These are phyloP conservation scores for Eutypa lata DNA, from an alignment of 2,329 filamentous ascomycete genomes.

Conservation along the genomic window DNA sequence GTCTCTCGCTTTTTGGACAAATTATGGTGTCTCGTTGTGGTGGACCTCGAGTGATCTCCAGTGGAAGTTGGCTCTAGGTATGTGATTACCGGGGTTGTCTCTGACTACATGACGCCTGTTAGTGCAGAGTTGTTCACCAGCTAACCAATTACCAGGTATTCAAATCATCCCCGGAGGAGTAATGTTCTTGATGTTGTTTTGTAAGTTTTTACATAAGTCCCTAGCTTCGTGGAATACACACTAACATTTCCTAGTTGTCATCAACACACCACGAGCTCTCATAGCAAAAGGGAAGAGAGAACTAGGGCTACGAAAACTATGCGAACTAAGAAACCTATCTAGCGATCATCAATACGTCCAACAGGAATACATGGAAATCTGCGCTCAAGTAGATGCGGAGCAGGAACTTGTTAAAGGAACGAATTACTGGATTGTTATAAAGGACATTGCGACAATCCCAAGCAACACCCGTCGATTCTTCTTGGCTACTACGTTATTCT, in stretches of 20 bases:
- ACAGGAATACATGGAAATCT: conserved; percentile 35
- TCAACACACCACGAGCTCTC: conserved; percentile 32
- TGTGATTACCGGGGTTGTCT: background rate
- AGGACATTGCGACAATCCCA: conserved; percentile 26
- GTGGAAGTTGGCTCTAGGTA: conserved; percentile 28
- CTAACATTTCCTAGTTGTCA: conserved; percentile 18
- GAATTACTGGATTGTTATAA: conserved; percentile 32
- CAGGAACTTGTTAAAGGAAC: conserved; percentile 13
- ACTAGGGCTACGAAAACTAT: conserved; percentile 32
- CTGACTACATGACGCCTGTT: background rate
- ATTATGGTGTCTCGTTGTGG: conserved; percentile 20
- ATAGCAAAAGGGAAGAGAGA: conserved; percentile 34
- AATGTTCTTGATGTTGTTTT: conserved; percentile 32
- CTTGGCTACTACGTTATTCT: conserved; percentile 31
- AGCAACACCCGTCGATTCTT: conserved; percentile 32
- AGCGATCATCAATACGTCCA: conserved; percentile 35
- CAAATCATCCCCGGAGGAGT: conserved; percentile 36
- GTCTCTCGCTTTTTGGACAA: conserved; percentile 19
- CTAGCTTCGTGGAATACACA: background rate
- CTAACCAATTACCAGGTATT: conserved; percentile 23
- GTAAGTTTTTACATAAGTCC: conserved; percentile 7
- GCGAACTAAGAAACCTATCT: conserved; percentile 35
- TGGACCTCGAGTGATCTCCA: conserved; percentile 23
- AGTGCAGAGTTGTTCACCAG: background rate
- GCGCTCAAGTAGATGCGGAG: conserved; percentile 31